These are phyloP conservation scores for Pseudogymnoascus sp. DNA, from an alignment of 2,329 filamentous ascomycete species.

Conservation along the genomic window DNA sequence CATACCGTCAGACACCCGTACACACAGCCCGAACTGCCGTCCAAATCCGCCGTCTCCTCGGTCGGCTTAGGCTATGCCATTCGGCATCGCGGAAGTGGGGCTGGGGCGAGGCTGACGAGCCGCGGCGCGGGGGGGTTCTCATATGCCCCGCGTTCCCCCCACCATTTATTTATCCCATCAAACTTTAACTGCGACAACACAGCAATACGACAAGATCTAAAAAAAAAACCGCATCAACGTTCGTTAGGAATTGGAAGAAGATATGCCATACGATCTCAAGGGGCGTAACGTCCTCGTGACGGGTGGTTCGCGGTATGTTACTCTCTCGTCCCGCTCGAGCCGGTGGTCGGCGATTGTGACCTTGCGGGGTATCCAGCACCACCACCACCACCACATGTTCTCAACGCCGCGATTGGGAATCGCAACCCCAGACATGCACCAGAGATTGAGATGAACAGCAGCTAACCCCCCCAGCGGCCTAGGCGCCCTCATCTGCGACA, in stretches of 20 bases:
- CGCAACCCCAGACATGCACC: neutral
- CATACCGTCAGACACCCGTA: neutral
- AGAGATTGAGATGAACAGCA: neutral
- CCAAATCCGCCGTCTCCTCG: neutral
- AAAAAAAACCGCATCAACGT: no score
- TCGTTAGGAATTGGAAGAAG: constrained; percentile 11
- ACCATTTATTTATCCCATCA: no score
- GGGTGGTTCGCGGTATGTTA: constrained; percentile 52
- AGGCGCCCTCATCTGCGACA: constrained; percentile 51
- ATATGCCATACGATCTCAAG: constrained; percentile 57
- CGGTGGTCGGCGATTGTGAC: neutral
- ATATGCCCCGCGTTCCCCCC: neutral
- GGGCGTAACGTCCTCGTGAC: constrained; percentile 58
- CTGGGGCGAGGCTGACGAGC: neutral
- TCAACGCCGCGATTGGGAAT: neutral
- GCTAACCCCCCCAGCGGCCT: constrained; percentile 44
- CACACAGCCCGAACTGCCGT: neutral
- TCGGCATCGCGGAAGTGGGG: neutral
- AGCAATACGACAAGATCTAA: no score
- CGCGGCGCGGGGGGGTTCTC: neutral
- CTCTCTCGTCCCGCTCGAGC: neutral
- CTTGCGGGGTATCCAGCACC: neutral
- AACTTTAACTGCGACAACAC: no score
- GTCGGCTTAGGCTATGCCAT: neutral
- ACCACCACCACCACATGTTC: neutral